Conservation (phyloP, 768 basidiomycete species). For the Psilocybe cyanescens region DNA sequence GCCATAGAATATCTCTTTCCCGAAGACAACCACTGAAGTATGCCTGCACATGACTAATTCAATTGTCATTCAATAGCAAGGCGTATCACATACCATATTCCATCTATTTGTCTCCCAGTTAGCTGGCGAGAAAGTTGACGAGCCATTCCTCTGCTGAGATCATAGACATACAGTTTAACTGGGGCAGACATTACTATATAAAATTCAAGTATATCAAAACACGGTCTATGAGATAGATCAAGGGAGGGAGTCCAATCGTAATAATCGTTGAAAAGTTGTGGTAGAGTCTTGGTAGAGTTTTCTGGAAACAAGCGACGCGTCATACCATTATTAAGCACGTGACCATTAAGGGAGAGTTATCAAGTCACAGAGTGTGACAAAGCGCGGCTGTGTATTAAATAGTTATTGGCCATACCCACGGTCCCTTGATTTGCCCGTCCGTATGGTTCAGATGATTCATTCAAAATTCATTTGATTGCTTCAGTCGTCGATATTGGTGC, state of each 20-base stretch:
- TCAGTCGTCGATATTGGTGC: too few relatives aligned
- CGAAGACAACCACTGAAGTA: constrained; percentile 88
- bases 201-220: background rate
- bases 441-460: too few relatives aligned
- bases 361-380: too few relatives aligned
- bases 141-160: constrained; percentile 88
- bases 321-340: background rate
- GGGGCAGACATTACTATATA: constrained; percentile 23
- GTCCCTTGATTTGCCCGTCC: too few relatives aligned
- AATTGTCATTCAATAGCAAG: background rate
- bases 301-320: background rate
- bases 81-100: constrained; percentile 73
- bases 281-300: background rate
- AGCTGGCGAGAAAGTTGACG: constrained; percentile 77
- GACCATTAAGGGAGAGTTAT: too few relatives aligned
- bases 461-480: too few relatives aligned
- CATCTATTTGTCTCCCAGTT: constrained; percentile 89
- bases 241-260: too few relatives aligned
- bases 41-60: constrained; percentile 54
- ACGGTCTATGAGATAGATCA: too few relatives aligned
- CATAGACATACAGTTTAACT: constrained; percentile 91
- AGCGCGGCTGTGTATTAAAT: too few relatives aligned
- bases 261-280: too few relatives aligned
- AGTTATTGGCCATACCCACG: too few relatives aligned
- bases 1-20: constrained; percentile 89